These are phyloP conservation scores for Bipolaris cookei DNA, from an alignment of 2,329 filamentous ascomycete genomes.

Conservation along the genomic window DNA sequence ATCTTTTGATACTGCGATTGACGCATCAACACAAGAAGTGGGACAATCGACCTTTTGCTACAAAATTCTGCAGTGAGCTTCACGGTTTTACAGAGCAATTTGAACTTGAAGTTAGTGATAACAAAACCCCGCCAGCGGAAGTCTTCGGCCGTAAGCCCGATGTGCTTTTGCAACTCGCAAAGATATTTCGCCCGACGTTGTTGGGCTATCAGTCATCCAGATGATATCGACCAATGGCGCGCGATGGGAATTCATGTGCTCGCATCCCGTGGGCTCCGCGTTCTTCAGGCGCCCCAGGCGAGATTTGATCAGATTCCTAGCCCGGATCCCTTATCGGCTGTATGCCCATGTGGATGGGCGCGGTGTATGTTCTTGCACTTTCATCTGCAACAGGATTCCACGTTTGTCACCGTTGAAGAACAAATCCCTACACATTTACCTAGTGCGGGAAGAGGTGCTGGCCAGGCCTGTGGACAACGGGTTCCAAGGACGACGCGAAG, in stretches of 20 bases:
- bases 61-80: background rate
- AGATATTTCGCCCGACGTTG: background rate
- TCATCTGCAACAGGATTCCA: too few relatives aligned
- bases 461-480: background rate
- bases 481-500: background rate
- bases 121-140: background rate
- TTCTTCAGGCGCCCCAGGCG: constrained; percentile 1
- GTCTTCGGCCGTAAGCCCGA: constrained; percentile 5
- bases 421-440: background rate
- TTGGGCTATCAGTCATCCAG: background rate
- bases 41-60: background rate
- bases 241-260: background rate
- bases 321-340: constrained; percentile 2
- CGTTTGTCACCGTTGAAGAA: background rate
- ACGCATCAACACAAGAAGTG: background rate
- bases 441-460: background rate
- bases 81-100: background rate
- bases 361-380: background rate
- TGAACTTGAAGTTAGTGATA: background rate
- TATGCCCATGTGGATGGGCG: background rate
- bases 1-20: background rate
- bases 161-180: background rate
- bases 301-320: background rate
- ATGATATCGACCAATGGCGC: constrained; percentile 9
- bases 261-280: constrained; percentile 1